A percentile compares a stretch with the other conserved stretches of the same genome.
Conservation (phyloP, 1,284 basidiomycete species). For the Ceratobasidium sp. region DNA sequence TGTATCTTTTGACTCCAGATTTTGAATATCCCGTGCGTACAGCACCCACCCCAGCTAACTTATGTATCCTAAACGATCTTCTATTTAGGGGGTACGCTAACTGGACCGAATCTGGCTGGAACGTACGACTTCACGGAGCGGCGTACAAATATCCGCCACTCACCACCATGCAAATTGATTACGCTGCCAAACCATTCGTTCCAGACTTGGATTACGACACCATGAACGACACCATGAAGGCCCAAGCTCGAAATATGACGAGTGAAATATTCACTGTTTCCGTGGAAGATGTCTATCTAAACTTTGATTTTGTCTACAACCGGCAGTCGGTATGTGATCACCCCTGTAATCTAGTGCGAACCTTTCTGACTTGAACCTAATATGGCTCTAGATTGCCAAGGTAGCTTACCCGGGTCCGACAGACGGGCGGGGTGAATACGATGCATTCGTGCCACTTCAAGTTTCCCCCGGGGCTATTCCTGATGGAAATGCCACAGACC, state of each 20-base stretch:
- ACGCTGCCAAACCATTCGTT: constrained; percentile 46
- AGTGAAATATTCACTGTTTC: constrained; percentile 44
- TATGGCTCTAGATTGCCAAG: constrained; percentile 14
- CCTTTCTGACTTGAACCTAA: not conserved
- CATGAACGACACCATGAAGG: constrained; percentile 45
- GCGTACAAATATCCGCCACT: constrained; percentile 49
- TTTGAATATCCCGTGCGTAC: constrained; percentile 48
- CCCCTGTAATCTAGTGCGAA: not conserved
- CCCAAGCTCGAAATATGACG: constrained; percentile 48
- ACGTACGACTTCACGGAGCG: constrained; percentile 48
- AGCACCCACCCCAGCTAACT: not conserved
- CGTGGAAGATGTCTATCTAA: constrained; percentile 25
- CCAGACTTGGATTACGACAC: constrained; percentile 43
- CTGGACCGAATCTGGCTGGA: constrained; percentile 49
- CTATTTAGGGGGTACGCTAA: constrained; percentile 49
- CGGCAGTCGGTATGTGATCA: constrained; percentile 21
- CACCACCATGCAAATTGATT: constrained; percentile 38
- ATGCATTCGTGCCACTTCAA: constrained; percentile 46
- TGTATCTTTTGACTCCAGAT: constrained; percentile 5
- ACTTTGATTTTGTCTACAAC: constrained; percentile 46
- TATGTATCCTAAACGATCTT: not conserved
- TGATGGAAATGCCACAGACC: constrained; percentile 26
- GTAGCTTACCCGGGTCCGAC: constrained; percentile 41
- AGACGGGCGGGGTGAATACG: constrained; percentile 48
- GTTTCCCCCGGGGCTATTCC: constrained; percentile 18